A percentile compares a stretch with the other conserved stretches of the same genome.
These are phyloP conservation scores for Trichoderma breve DNA, from an alignment of 2,329 filamentous ascomycete species.

Conservation along the genomic window DNA sequence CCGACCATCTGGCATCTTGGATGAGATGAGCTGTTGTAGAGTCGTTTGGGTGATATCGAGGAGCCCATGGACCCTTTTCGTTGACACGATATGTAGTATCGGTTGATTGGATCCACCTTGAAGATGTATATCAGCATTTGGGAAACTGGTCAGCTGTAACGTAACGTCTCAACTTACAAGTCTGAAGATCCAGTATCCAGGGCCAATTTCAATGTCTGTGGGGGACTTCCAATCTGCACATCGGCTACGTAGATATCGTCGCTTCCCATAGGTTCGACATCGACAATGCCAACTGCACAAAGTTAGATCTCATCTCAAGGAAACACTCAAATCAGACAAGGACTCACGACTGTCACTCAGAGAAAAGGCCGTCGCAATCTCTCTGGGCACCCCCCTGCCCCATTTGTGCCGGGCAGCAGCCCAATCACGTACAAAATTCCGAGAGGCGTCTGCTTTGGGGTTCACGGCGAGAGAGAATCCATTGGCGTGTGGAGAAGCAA, in stretches of 20 bases:
- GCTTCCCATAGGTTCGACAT: slow-evolving; percentile 38
- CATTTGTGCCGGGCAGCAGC: slow-evolving; percentile 36
- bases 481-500: not conserved
- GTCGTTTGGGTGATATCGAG: slow-evolving; percentile 43
- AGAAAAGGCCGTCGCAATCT: slow-evolving; percentile 27
- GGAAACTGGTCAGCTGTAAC: not conserved
- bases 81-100: slow-evolving; percentile 42
- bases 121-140: not conserved
- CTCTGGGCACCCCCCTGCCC: slow-evolving; percentile 29
- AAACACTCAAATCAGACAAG: not conserved
- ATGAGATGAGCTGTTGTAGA: slow-evolving; percentile 45
- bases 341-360: slow-evolving; percentile 32
- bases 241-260: slow-evolving; percentile 46
- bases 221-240: slow-evolving; percentile 46
- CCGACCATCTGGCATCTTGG: slow-evolving; percentile 46
- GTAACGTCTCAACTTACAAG: slow-evolving; percentile 53
- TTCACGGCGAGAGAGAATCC: slow-evolving; percentile 33
- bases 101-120: slow-evolving; percentile 54
- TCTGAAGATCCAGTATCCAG: slow-evolving; percentile 56
- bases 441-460: slow-evolving; percentile 25
- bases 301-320: not conserved
- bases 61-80: slow-evolving; percentile 36
- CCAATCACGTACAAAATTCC: slow-evolving; percentile 36
- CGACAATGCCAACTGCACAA: slow-evolving; percentile 26
- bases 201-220: slow-evolving; percentile 48